A percentile compares a stretch with the other conserved stretches of the same genome.
Conservation (phyloP, 306 rosid genomes). For the Pachyrhizus erosus region DNA sequence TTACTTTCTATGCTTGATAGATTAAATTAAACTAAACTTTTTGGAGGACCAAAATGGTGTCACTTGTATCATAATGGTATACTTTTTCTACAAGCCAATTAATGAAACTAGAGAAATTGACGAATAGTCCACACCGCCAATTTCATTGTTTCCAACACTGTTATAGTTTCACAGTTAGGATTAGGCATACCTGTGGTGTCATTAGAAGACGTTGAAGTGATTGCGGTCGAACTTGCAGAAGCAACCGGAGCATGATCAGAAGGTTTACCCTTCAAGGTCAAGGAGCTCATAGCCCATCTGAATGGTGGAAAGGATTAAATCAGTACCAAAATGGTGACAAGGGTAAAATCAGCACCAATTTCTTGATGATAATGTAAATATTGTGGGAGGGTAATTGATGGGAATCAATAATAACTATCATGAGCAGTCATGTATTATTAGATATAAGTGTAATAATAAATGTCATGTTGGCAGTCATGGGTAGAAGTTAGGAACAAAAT, state of each 20-base stretch:
- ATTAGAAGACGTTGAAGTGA: conserved; percentile 65
- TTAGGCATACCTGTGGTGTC: conserved; percentile 69
- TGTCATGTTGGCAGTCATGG: neutral
- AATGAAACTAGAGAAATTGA: neutral
- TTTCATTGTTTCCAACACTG: neutral
- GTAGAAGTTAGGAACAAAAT: neutral
- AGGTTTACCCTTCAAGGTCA: conserved; percentile 93
- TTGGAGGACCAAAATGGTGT: neutral
- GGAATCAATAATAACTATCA: neutral
- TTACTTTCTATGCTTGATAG: neutral
- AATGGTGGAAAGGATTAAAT: conserved; percentile 35
- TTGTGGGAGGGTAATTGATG: neutral
- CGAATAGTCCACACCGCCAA: neutral
- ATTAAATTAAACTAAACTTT: neutral
- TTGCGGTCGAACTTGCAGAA: conserved; percentile 61
- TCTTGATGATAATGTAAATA: neutral
- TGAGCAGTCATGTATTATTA: neutral
- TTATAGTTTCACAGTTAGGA: conserved; percentile 1
- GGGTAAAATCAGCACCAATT: conserved; percentile 22
- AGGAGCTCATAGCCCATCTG: conserved; percentile 99
- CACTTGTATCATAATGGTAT: neutral
- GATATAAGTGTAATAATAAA: neutral
- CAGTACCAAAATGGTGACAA: conserved; percentile 41
- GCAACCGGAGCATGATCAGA: conserved; percentile 83
- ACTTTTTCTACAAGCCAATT: neutral